A percentile compares a stretch with the other conserved stretches of the same genome.
These are phyloP conservation scores for Cutaneotrichosporon sp. DNA, from an alignment of 1,284 basidiomycete species.

Conservation along the genomic window DNA sequence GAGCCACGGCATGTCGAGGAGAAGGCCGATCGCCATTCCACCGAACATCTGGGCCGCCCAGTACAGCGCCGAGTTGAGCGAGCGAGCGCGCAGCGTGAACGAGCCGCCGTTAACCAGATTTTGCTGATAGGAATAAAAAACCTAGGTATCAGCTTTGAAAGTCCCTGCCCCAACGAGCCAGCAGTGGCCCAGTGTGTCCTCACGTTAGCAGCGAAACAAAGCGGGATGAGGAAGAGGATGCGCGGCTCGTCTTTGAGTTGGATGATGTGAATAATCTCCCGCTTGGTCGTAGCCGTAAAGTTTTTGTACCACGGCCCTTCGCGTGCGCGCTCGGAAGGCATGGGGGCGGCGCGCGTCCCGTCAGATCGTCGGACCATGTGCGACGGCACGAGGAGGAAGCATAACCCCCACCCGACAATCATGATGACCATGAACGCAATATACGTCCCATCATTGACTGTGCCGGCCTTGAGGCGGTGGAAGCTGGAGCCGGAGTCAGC, in stretches of 20 bases:
- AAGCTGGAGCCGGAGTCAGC: constrained; percentile 28
- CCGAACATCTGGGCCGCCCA: constrained; percentile 41
- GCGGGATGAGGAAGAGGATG: constrained; percentile 24
- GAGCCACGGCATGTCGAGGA: constrained; percentile 23
- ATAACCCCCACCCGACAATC: constrained; percentile 17
- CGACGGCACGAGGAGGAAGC: constrained; percentile 14
- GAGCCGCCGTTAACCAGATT: constrained; percentile 34
- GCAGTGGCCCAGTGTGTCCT: too few species aligned
- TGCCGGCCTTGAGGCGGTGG: constrained; percentile 31
- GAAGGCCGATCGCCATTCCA: constrained; percentile 26
- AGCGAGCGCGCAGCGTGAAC: constrained; percentile 37
- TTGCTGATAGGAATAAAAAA: constrained; percentile 29
- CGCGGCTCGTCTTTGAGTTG: constrained; percentile 21
- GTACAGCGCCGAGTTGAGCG: constrained; percentile 47
- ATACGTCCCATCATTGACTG: constrained; percentile 18
- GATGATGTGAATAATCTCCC: constrained; percentile 14
- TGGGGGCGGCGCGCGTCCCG: constrained; percentile 14
- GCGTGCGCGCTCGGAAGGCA: not conserved
- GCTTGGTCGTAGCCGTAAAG: constrained; percentile 10
- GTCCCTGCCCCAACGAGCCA: not conserved
- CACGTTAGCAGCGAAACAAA: constrained; percentile 17
- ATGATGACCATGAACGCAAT: constrained; percentile 26
- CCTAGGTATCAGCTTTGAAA: not conserved
- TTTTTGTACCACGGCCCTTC: constrained; percentile 7
- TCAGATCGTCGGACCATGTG: constrained; percentile 17